A percentile compares a stretch with the other conserved stretches of the same genome.
These are phyloP conservation scores for Pseudocohnilembus persalinus DNA, from an alignment of 169 alveolate species.

Conservation along the genomic window DNA sequence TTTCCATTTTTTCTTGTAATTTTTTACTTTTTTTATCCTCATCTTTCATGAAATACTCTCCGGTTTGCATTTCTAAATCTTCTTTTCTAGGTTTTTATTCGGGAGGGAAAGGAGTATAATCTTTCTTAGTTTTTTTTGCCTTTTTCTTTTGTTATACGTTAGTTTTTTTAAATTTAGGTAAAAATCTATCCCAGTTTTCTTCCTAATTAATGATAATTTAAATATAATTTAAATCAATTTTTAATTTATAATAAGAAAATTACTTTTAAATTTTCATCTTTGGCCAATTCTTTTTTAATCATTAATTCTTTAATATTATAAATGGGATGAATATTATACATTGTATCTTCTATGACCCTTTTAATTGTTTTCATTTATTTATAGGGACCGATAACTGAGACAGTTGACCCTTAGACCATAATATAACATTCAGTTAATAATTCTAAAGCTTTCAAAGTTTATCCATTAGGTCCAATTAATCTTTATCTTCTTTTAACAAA, in stretches of 20 bases:
- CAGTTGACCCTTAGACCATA: slow-evolving; percentile 98
- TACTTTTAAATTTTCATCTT: slow-evolving; percentile 90
- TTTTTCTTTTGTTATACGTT: slow-evolving; percentile 89
- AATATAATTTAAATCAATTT: not conserved
- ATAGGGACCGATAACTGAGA: slow-evolving; percentile 95
- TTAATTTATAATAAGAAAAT: slow-evolving; percentile 33
- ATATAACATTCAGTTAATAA: slow-evolving; percentile 98
- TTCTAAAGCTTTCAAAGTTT: slow-evolving; percentile 98
- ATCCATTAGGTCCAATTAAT: slow-evolving; percentile 99
- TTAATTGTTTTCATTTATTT: slow-evolving; percentile 94
- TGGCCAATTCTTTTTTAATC: slow-evolving; percentile 97
- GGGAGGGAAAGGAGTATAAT: slow-evolving; percentile 94
- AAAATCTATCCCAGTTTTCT: slow-evolving; percentile 97
- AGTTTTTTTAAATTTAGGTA: slow-evolving; percentile 97
- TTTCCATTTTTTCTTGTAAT: slow-evolving; percentile 57
- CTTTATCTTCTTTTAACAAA: slow-evolving; percentile 98
- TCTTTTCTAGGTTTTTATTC: slow-evolving; percentile 97
- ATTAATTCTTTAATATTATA: slow-evolving; percentile 98
- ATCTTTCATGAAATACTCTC: slow-evolving; percentile 94
- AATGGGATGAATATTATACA: slow-evolving; percentile 98
- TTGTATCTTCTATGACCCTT: slow-evolving; percentile 97
- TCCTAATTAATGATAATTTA: not conserved
- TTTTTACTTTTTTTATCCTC: slow-evolving; percentile 59
- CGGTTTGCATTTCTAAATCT: slow-evolving; percentile 96
- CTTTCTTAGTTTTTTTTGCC: slow-evolving; percentile 84